Base-by-base conservation (phyloP, 2,329 filamentous ascomycete species). In the Pseudogymnoascus sp. region DNA sequence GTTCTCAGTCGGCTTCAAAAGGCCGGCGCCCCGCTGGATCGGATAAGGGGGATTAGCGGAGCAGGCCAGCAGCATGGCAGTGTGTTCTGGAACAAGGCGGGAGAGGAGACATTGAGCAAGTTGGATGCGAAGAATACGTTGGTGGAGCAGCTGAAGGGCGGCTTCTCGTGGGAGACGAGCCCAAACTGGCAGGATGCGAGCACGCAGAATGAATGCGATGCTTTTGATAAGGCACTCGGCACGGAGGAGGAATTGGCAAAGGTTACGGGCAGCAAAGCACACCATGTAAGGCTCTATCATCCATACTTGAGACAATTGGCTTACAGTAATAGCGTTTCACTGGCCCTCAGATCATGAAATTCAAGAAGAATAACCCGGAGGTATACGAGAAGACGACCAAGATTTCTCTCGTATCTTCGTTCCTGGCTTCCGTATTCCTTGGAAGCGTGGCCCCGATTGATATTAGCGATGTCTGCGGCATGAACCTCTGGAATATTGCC, bases 161-260 rank as follows among this genome's bases (percentile, higher is more conserved):
- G 88, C 0, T 90, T 97, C 72, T 89, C 92, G 14, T 89, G 96
- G 74, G 87, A 89, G 4, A 93, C 87, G 77, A 92, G 91, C 68
- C 95, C 95, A 6, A 99, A 97, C 75, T 99, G 95, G 95, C 95
- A 97, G 77, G 95, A 99, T 75, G 89, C 93, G 66, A 96, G 92
- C 77, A 97, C 95, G 1, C 92, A 97, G 78, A 81, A 81, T 68
- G 90, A 99, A 77, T 97, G 93, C 73, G 92, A 97, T 74, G 81
- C 84, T 67, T 97, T 97, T 72, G 93, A 97, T 74, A 82, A 79
- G 4, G 79, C 80, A 62, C 77, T 97, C 6, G 90, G 89, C 0
- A 80, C 80, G 6, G 79, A 84, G 2, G 82, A 88, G 70, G 81
- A 82, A 66, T 77, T 99, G 69, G 95, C 95, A 0, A 76, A 88